Base-by-base conservation (phyloP, 768 basidiomycete genomes). In the Termitomyces sp. region DNA sequence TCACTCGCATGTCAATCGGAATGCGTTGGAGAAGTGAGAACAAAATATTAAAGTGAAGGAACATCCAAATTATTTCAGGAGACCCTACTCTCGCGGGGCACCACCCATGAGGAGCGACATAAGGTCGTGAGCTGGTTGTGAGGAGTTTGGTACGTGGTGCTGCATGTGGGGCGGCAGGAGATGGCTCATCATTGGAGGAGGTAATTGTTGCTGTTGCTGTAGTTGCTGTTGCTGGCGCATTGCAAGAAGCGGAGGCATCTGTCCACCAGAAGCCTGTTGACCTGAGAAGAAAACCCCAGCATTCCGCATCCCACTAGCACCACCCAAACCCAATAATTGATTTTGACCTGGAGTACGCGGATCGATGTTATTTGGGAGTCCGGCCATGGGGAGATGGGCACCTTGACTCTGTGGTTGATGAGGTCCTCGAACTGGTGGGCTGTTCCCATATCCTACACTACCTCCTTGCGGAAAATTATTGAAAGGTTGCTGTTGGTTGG, bases 71-170 rank as follows among this genome's bases (percentile, higher is more conserved):
- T 53, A 44, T 34, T n/a, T n/a, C 42, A 50, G 36, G 52, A 56
- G 51, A 58, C 54, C 63, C 84, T 74, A 90, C 64, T 90, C 87
- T 71, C 88, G 76, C 62, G 82, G 85, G 55, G 73, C 65, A 55
- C 86, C 87, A 54, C 85, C 87, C 88, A 93, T 86, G 60, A 93
- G 80, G 58, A 93, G 78, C 46, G 90, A 84, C 86, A 93, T 92
- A 63, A 93, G 73, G 68, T 93, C 90, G 60, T 88, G 86, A 45
- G 83, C 73, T 34, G 83, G 81, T 64, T 83, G 84, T 59, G 75
- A 58, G 13, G 57, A 82, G 66, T 74, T 80, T 22, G 75, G 70
- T 29, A 77, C 77, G 29, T 56, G 55, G 15, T 84, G 85, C 63
- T 84, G 87, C 53, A 86, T 74, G 60, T 88, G 85, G 53, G 81